Base-by-base conservation (phyloP, 306 rosid genomes). In the Fragaria iinumae region DNA sequence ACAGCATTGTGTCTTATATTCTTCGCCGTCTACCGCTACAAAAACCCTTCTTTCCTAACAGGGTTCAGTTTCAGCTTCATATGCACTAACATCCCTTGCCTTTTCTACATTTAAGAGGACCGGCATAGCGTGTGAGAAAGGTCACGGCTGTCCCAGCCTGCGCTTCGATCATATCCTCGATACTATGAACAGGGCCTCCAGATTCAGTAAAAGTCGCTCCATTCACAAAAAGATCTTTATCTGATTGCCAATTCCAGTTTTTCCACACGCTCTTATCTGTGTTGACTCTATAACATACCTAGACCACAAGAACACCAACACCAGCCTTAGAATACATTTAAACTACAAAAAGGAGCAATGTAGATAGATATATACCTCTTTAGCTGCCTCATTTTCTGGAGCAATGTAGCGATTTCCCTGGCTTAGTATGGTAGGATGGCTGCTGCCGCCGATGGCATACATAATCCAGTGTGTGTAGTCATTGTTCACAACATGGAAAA, bases 401-500 rank as follows among this genome's bases (percentile, higher is more conserved):
- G 91, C 88, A 27, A 81, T 62, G 47, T 74, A 90, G 8, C 90
- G 83, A 65, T 86, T 88, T 38, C 91, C 90, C 75, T 88, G 91
- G 80, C 94, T 87, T 25, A 84, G 34, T 56, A 90, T 84, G 73
- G 90, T 90, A 53, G 94, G 90, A 29, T 77, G 71, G 57, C 48
- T 50, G 77, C 89, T 86, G 17, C 91, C 94, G 34, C 91, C 90
- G 60, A 88, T 77, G 75, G 90, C 90, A 68, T 86, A 85, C 89
- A 83, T 89, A 89, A 6, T 32, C 68, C 23, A 63, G 44, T 89
- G 91, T 66, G 89, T 89, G 77, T 84, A 87, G 82, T 84, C 88
- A 69, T 89, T 83, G 83, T 85, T 87, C 64, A 87, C 88, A 25
- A 87, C 62, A 71, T 85, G 93, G 49, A 82, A 53, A 44, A 83